phyloP scores from a whole-genome alignment of 108 stramenopile species.

The Conticribra weissflogii region DNA sequence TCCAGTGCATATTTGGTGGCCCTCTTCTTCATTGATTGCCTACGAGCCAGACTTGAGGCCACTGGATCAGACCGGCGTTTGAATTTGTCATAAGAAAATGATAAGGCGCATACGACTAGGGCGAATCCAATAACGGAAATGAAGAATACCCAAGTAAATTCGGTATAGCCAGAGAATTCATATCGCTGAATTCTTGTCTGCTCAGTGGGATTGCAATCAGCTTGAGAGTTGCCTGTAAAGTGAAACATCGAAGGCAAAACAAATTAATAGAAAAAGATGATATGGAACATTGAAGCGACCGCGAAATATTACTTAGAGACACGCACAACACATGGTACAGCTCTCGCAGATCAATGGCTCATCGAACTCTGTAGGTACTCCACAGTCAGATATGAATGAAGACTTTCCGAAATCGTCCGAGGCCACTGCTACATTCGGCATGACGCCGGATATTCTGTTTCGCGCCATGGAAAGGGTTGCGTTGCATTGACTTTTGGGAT shows the following conservation, averaged over 20 bases:
- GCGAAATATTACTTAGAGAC: no score
- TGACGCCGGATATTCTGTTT: conserved; percentile 9
- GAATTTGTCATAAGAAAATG: conserved; percentile 4
- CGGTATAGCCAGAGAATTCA: neutral
- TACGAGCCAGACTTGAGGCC: neutral
- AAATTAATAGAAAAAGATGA: no score
- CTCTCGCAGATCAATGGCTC: conserved; percentile 5
- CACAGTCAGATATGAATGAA: conserved; percentile 35
- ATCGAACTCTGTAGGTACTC: conserved; percentile 34
- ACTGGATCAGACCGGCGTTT: neutral
- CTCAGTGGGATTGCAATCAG: neutral
- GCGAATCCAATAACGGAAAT: neutral
- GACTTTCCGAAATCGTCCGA: neutral
- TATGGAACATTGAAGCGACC: neutral
- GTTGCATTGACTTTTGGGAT: no score
- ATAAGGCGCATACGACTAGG: neutral
- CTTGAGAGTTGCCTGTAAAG: neutral
- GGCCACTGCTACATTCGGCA: neutral
- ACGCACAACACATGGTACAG: conserved; percentile 44
- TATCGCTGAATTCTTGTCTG: neutral
- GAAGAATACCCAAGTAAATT: neutral
- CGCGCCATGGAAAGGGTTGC: no score
- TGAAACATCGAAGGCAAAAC: neutral
- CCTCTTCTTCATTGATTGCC: neutral
- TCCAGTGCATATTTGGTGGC: conserved; percentile 2